Evolutionary conservation across 768 basidiomycete genomes (phyloP), one percentile per base, ranked within the genome.

Genomic region (Amylocystis lapponica): DNA sequence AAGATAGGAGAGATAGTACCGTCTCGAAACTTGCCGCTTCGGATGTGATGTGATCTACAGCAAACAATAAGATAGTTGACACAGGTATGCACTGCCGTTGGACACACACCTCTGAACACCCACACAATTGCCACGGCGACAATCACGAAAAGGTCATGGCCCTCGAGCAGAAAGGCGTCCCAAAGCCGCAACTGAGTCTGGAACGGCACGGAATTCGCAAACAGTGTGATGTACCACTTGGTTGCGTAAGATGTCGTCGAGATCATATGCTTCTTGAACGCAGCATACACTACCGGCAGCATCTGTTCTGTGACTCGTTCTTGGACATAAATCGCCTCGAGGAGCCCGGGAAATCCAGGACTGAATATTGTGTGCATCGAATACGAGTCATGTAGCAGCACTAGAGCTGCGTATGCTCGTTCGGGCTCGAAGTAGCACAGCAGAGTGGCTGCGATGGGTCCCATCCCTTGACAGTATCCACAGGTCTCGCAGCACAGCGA

Each of bases 401-500:
- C 83, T 34, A 98, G 75, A 21, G 82, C 75, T 4, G 85, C 79
- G 58, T 93, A 96, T 4, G 82, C 86, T 40, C 82, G 83, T 66
- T 92, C 88, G 7, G 96, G 91, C 50, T 85, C 83, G 60, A 92
- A 85, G 62, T 98, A 98, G 66, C 87, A 93, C 11, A 97, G 75
- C 17, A 99, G 73, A 2, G 93, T 97, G 1, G 94, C 88, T 0
- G 95, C 91, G 45, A 99, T 88, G 5, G 95, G 89, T 2, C 96
- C 94, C 96, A 99, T 99, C 47, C 96, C 96, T 66, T 99, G 96
- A 30, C 94, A 93, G 60, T 99, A 99, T 13, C 95, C 95, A 49
- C 96, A 98, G 10, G 75, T 69, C 14, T 70, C 62, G 64, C 95
- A 97, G n/a, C 72, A 70, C 16, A 94, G 71, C 2, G 92, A 94